Evolutionary conservation across 208 protist genomes (phyloP), one percentile per base, ranked within the genome.

Genomic region (Leishmania arabica): DNA sequence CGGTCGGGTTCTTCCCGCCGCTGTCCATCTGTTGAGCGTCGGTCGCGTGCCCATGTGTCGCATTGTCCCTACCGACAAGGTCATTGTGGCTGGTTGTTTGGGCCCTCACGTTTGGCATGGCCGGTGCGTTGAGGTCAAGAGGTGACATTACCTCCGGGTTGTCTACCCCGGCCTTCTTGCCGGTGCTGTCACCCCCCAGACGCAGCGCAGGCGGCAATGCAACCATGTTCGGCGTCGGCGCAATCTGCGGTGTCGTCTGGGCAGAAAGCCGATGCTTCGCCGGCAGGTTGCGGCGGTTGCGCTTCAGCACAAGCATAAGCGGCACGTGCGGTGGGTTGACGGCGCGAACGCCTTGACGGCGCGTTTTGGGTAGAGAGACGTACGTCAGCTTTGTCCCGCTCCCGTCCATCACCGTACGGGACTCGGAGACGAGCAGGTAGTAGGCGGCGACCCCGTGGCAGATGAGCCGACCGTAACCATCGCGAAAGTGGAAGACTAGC

Each of bases 371-470:
- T 19, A 92, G 91, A 72, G 75, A 91, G 58, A 97, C 90, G 69
- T 90, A 88, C 17, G 92, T 97, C 60, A 93, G 80, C 88, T 97
- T 96, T 5, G 72, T 45, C 19, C 82, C 81, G 53, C 75, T 89
- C 7, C 91, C 90, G 75, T 94, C 86, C 31, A 78, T 80, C 56
- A 88, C 84, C 1, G 84, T 80, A 58, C 78, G 85, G 1, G 91
- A 94, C 66, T 94, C 81, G 34, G 94, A 96, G 15, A 91, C 82
- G 21, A 96, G 88, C 19, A 89, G 77, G 85, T 97, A 97, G 82
- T 94, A 97, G 17, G 89, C 92, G 1, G 91, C 92, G 8, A 97
- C 92, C 47, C 92, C 94, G 78, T 97, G 94, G 84, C 92, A 96
- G 8, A 97, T 89, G 13, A 97, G 84, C 13, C 94, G 88, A 34